A percentile compares a stretch with the other conserved stretches of the same genome.
phyloP scores from a whole-genome alignment of 2,329 filamentous ascomycete species.

The Verticillium nonalfalfae region DNA sequence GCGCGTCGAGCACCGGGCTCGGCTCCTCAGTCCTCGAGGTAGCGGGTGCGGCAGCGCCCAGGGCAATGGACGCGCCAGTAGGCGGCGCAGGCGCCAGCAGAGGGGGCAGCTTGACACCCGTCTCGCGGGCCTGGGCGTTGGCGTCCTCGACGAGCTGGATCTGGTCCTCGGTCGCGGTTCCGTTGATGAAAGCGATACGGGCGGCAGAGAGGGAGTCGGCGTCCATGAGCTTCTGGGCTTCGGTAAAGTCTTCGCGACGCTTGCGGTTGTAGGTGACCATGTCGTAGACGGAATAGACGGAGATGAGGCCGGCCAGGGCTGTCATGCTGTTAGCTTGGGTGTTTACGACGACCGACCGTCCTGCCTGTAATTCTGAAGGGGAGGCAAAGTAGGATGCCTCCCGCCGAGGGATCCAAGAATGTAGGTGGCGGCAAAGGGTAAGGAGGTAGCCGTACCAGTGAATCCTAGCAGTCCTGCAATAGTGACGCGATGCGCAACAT shows the following conservation, averaged over 20 bases:
- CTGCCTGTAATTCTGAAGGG: background rate
- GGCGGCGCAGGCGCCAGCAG: conserved; percentile 37
- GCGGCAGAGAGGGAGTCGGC: conserved; percentile 50
- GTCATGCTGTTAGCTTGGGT: background rate
- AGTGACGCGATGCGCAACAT: conserved; percentile 50
- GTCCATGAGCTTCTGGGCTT: conserved; percentile 46
- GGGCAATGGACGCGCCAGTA: conserved; percentile 13
- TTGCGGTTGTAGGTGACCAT: conserved; percentile 56
- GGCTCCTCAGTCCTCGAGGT: background rate
- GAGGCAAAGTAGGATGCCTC: background rate
- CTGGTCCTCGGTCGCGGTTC: conserved; percentile 50
- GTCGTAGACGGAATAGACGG: conserved; percentile 53
- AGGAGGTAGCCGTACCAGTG: conserved; percentile 36
- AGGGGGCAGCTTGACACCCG: conserved; percentile 41
- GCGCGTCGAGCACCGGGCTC: background rate
- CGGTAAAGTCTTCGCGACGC: conserved; percentile 52
- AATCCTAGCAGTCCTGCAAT: conserved; percentile 49
- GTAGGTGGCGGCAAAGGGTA: too few species aligned
- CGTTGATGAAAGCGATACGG: conserved; percentile 54
- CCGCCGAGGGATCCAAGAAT: background rate
- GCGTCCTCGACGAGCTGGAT: conserved; percentile 51
- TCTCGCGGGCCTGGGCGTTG: conserved; percentile 37
- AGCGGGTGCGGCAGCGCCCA: conserved; percentile 13
- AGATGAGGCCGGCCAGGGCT: conserved; percentile 50
- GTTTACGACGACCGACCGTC: background rate